phyloP scores from a whole-genome alignment of 2,329 filamentous ascomycete genomes.

The Stemphylium beticola region DNA sequence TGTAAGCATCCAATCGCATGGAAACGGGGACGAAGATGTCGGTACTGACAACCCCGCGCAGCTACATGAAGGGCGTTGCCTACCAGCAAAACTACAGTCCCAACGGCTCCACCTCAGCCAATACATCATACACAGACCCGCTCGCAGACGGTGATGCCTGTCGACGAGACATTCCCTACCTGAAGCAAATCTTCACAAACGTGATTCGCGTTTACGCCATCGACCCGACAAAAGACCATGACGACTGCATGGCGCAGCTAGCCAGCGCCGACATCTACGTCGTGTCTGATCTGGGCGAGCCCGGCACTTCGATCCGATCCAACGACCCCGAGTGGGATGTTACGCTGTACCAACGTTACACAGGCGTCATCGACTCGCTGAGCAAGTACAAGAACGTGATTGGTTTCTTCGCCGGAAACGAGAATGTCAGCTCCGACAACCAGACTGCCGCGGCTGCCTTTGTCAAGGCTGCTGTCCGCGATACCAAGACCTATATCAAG shows the following conservation, averaged over 20 bases:
- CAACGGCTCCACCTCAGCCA: conserved; percentile 33
- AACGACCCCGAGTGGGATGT: conserved; percentile 79
- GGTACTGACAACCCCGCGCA: conserved; percentile 33
- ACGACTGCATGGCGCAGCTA: conserved; percentile 82
- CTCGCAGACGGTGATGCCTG: conserved; percentile 75
- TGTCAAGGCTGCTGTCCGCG: conserved; percentile 96
- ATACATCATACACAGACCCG: conserved; percentile 75
- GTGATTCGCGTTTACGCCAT: conserved; percentile 91
- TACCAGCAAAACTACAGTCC: conserved; percentile 71
- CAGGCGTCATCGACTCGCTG: conserved; percentile 79
- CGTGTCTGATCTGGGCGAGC: conserved; percentile 74
- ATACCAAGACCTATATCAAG: conserved; percentile 92
- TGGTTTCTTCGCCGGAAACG: conserved; percentile 98
- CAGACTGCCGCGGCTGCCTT: conserved; percentile 90
- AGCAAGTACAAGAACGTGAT: conserved; percentile 86
- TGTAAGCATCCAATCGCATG: conserved; percentile 43
- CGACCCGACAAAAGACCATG: conserved; percentile 79
- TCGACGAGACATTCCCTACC: conserved; percentile 82
- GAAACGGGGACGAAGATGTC: background rate
- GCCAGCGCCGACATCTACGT: conserved; percentile 91
- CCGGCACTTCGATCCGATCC: conserved; percentile 77
- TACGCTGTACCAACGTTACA: conserved; percentile 80
- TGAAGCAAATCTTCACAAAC: conserved; percentile 82
- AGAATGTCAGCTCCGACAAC: conserved; percentile 85
- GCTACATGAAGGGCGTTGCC: conserved; percentile 87